Conservation (phyloP, 805 yeast species). For the Metschnikowia bowlesiae region DNA sequence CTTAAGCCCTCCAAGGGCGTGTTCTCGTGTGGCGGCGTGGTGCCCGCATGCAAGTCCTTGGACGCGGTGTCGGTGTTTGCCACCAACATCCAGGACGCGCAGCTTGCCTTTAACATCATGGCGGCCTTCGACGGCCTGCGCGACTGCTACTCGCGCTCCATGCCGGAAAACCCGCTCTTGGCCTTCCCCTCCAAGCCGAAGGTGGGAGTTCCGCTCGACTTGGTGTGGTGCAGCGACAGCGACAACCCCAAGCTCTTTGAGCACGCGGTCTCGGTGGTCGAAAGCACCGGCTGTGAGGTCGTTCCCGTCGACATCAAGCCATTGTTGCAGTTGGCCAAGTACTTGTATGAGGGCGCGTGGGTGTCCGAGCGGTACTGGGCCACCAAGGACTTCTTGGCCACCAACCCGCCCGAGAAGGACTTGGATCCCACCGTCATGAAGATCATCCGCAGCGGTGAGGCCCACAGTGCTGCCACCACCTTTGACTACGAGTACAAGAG, state of each 20-base stretch:
- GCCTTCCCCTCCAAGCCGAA: conserved; percentile 56
- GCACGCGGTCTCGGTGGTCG: conserved; percentile 49
- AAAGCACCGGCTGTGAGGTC: conserved; percentile 48
- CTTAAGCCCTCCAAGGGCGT: conserved; percentile 90
- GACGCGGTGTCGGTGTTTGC: conserved; percentile 91
- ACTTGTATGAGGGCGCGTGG: conserved; percentile 98
- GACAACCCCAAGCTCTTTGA: conserved; percentile 70
- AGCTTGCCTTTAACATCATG: conserved; percentile 63
- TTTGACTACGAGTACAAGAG: conserved; percentile 86
- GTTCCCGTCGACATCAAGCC: conserved; percentile 69
- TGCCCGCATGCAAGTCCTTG: conserved; percentile 92
- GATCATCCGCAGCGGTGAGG: conserved; percentile 75
- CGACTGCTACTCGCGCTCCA: conserved; percentile 76
- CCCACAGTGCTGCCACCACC: conserved; percentile 75
- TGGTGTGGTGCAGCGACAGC: conserved; percentile 77
- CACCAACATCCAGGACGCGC: conserved; percentile 76
- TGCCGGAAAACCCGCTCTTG: conserved; percentile 63
- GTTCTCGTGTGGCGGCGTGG: conserved; percentile 86
- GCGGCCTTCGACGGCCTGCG: conserved; percentile 62
- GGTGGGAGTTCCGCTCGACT: conserved; percentile 70
- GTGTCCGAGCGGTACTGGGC: conserved; percentile 93
- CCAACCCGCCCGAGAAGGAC: conserved; percentile 63
- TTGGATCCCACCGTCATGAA: conserved; percentile 80
- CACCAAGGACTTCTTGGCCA: conserved; percentile 61
- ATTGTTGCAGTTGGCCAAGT: conserved; percentile 73